Percentiles rank a stretch among this genome's conserved stretches.
These are phyloP conservation scores for Malassezia japonica DNA, from an alignment of 1,284 basidiomycete genomes.

Conservation along the genomic window DNA sequence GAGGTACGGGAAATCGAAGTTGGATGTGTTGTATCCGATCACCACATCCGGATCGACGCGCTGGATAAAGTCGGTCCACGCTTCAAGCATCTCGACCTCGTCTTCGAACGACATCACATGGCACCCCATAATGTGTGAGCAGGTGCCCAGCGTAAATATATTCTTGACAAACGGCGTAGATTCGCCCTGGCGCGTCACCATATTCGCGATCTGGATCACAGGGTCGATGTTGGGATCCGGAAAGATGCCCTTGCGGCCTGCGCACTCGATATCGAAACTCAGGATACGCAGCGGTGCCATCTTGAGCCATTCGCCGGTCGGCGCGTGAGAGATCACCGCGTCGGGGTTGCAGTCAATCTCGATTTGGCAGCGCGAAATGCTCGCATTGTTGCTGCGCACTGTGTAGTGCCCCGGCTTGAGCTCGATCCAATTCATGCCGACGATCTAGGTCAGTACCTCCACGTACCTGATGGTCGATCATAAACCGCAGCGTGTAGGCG, in stretches of 20 bases:
- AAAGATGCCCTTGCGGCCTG: conserved; percentile 47
- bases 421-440: conserved; percentile 48
- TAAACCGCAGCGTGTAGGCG: conserved; percentile 45
- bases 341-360: conserved; percentile 40
- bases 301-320: conserved; percentile 44
- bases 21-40: conserved; percentile 48
- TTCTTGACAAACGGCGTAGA: conserved; percentile 44
- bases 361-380: conserved; percentile 42
- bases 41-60: conserved; percentile 45
- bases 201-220: conserved; percentile 47
- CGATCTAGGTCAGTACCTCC: conserved; percentile 25
- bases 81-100: conserved; percentile 41
- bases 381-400: conserved; percentile 25
- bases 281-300: conserved; percentile 44
- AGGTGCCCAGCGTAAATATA: conserved; percentile 45
- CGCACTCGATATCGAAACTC: conserved; percentile 48
- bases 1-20: conserved; percentile 48
- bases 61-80: conserved; percentile 44
- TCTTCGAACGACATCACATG: conserved; percentile 43
- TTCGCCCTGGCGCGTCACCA: conserved; percentile 48
- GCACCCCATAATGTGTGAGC: conserved; percentile 45
- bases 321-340: conserved; percentile 35
- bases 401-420: conserved; percentile 37
- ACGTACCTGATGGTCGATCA: conserved; percentile 37
- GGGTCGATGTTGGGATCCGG: conserved; percentile 42